Conservation (phyloP, 2,329 filamentous ascomycete species). For the Alternaria sp. region DNA sequence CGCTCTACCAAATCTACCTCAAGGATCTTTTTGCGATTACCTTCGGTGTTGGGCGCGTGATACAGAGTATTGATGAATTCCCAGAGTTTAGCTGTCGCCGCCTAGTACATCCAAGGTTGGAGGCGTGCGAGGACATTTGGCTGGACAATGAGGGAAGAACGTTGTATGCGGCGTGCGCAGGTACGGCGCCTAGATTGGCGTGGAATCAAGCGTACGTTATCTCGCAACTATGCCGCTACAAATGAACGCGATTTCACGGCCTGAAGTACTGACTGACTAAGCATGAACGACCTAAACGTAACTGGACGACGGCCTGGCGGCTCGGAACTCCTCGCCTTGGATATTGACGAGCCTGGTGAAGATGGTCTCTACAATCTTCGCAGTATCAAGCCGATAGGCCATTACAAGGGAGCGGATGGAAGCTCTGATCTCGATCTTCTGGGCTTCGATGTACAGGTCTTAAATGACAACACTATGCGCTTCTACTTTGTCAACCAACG, state of each 20-base stretch:
- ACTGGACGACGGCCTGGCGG: slow-evolving; percentile 31
- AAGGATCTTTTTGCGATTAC: slow-evolving; percentile 31
- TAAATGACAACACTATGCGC: slow-evolving; percentile 31
- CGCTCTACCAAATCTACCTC: slow-evolving; percentile 36
- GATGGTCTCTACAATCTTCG: slow-evolving; percentile 35
- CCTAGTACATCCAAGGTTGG: slow-evolving; percentile 29
- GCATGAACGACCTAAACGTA: slow-evolving; percentile 26
- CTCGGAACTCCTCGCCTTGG: slow-evolving; percentile 34
- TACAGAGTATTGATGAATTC: slow-evolving; percentile 38
- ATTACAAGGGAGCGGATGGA: slow-evolving; percentile 31
- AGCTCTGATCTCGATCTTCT: slow-evolving; percentile 30
- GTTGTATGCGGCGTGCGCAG: slow-evolving; percentile 40
- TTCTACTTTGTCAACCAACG: slow-evolving; percentile 40
- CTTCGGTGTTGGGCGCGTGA: slow-evolving; percentile 34
- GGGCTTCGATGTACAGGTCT: slow-evolving; percentile 35
- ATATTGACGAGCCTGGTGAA: slow-evolving; percentile 33
- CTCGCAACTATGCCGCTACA: background rate
- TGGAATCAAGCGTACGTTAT: slow-evolving; percentile 37
- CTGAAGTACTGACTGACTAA: slow-evolving; percentile 3
- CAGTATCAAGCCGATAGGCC: slow-evolving; percentile 24
- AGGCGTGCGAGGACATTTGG: slow-evolving; percentile 43
- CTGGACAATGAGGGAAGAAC: slow-evolving; percentile 33
- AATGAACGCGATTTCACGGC: no score
- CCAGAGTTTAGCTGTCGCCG: slow-evolving; percentile 31
- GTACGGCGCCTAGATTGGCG: slow-evolving; percentile 23